Percentiles rank a stretch among this genome's conserved stretches.
phyloP scores from a whole-genome alignment of 768 basidiomycete species.

The Podaxis carcinomalis region DNA sequence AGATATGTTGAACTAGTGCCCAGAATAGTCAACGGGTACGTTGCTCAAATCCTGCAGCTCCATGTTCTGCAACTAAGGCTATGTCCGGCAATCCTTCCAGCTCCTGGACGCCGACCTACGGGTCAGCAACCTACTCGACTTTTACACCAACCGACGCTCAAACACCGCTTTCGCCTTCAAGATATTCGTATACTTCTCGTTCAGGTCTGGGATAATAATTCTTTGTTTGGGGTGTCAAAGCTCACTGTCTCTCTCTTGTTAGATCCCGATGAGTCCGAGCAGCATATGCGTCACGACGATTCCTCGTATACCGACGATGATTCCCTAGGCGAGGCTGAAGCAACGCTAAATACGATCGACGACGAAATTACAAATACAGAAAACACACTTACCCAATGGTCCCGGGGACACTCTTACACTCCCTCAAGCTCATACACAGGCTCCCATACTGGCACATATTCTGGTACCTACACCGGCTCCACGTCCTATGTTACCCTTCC shows the following conservation, averaged over 20 bases:
- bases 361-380: slow-evolving; percentile 64
- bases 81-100: slow-evolving; percentile 41
- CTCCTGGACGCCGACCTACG: slow-evolving; percentile 59
- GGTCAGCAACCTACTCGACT: slow-evolving; percentile 50
- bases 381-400: slow-evolving; percentile 64
- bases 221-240: slow-evolving; percentile 24
- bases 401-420: slow-evolving; percentile 27
- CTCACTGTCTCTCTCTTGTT: not conserved
- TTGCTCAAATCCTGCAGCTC: slow-evolving; percentile 3
- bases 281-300: slow-evolving; percentile 23
- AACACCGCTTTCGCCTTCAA: slow-evolving; percentile 52
- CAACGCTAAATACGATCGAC: slow-evolving; percentile 61
- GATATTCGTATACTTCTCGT: slow-evolving; percentile 51
- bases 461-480: slow-evolving; percentile 40
- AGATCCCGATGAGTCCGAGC: slow-evolving; percentile 14
- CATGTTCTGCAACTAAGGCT: slow-evolving; percentile 8
- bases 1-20: slow-evolving; percentile 18
- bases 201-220: slow-evolving; percentile 40
- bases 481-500: slow-evolving; percentile 44
- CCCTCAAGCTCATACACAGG: slow-evolving; percentile 36
- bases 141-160: slow-evolving; percentile 47
- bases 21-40: slow-evolving; percentile 5
- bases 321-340: slow-evolving; percentile 70
- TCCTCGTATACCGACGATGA: slow-evolving; percentile 49
- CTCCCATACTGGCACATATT: slow-evolving; percentile 33